These are phyloP conservation scores for Saxophila tyrrhenica DNA, from an alignment of 495 filamentous ascomycete genomes.

Conservation along the genomic window DNA sequence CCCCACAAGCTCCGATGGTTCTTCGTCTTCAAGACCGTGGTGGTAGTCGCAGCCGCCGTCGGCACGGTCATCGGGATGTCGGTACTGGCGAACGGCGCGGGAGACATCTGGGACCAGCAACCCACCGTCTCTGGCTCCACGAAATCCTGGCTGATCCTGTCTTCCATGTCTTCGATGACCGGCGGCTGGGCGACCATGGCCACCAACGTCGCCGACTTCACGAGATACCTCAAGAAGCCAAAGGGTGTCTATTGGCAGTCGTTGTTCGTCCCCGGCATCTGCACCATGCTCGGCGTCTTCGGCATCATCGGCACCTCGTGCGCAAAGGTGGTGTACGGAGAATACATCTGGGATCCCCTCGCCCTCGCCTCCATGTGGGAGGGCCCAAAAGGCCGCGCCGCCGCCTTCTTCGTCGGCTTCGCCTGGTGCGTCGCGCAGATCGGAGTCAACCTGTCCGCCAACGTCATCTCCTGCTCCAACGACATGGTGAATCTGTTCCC, in stretches of 20 bases:
- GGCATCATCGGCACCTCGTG: conserved; percentile 5
- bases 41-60: conserved; percentile 13
- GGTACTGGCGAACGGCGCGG: conserved; percentile 8
- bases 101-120: conserved; percentile 4
- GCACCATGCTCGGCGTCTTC: conserved; percentile 15
- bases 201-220: conserved; percentile 16
- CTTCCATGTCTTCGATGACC: conserved; percentile 35
- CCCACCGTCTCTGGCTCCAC: no score
- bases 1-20: conserved; percentile 46
- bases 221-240: conserved; percentile 7
- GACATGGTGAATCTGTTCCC: conserved; percentile 50
- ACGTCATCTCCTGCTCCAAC: conserved; percentile 45
- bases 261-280: conserved; percentile 1
- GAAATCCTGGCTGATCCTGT: conserved; percentile 23
- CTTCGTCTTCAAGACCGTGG: conserved; percentile 46
- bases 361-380: conserved; percentile 26
- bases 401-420: conserved; percentile 35
- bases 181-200: conserved; percentile 27
- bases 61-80: conserved; percentile 16
- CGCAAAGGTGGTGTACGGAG: conserved; percentile 32
- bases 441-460: conserved; percentile 40
- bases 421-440: conserved; percentile 41
- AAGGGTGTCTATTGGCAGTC: conserved; percentile 5
- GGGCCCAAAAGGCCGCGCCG: conserved; percentile 16
- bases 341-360: conserved; percentile 46